These are phyloP conservation scores for Sphagnum contortum DNA, from an alignment of 225 moss, liverwort and hornwort species.

Conservation along the genomic window DNA sequence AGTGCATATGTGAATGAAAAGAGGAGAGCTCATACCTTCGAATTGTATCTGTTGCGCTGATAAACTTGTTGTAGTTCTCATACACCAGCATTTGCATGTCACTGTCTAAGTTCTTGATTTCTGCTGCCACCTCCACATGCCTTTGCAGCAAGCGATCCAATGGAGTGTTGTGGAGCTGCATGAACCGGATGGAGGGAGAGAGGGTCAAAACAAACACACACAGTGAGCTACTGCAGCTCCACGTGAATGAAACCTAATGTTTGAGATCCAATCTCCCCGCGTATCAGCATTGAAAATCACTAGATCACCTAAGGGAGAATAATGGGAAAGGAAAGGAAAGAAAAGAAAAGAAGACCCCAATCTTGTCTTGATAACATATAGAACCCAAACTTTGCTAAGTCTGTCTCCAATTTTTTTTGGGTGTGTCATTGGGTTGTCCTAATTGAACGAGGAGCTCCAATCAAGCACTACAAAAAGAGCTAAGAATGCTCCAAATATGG, in stretches of 20 bases:
- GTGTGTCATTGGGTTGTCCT: too few species aligned
- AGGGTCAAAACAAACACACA: background rate
- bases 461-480: too few species aligned
- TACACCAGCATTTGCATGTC: slow-evolving; percentile 91
- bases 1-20: too few species aligned
- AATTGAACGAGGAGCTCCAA: too few species aligned
- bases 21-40: slow-evolving; percentile 37
- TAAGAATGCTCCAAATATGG: too few species aligned
- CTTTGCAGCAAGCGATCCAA: slow-evolving; percentile 74
- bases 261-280: background rate
- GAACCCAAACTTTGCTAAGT: too few species aligned
- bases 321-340: background rate
- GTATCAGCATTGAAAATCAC: background rate
- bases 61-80: slow-evolving; percentile 97
- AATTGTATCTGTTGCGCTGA: slow-evolving; percentile 95
- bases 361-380: background rate
- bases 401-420: too few species aligned
- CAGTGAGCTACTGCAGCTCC: background rate
- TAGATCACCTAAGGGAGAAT: too few species aligned
- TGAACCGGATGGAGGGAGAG: background rate
- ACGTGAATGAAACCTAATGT: background rate
- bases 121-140: slow-evolving; percentile 77
- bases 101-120: slow-evolving; percentile 77
- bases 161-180: slow-evolving; percentile 39
- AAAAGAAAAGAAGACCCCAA: background rate